A percentile compares a stretch with the other conserved stretches of the same genome.
phyloP scores from a whole-genome alignment of 208 protist genomes.

The Trypanosoma avium region DNA sequence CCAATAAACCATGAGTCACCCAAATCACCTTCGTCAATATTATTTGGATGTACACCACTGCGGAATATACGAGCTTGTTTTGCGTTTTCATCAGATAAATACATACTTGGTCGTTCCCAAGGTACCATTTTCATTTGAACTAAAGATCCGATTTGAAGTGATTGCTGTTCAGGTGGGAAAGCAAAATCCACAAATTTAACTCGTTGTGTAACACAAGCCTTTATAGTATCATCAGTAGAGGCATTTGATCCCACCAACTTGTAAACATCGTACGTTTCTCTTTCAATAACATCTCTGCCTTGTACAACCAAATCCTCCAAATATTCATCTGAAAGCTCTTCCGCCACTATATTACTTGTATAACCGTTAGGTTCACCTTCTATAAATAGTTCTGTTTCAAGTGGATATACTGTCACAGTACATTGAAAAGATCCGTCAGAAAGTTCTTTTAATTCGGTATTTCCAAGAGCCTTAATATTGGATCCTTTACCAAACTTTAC shows the following conservation, averaged over 20 bases:
- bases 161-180: slow-evolving; percentile 75
- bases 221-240: slow-evolving; percentile 54
- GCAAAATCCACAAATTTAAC: slow-evolving; percentile 76
- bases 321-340: slow-evolving; percentile 64
- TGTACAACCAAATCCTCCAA: slow-evolving; percentile 61
- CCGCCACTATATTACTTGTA: slow-evolving; percentile 64
- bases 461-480: slow-evolving; percentile 59
- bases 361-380: slow-evolving; percentile 55
- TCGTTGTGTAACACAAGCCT: slow-evolving; percentile 52
- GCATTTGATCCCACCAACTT: slow-evolving; percentile 44
- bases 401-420: slow-evolving; percentile 65
- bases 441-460: slow-evolving; percentile 48
- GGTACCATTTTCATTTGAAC: slow-evolving; percentile 66
- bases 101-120: slow-evolving; percentile 82
- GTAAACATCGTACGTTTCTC: slow-evolving; percentile 49
- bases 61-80: slow-evolving; percentile 73
- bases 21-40: slow-evolving; percentile 79
- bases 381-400: slow-evolving; percentile 78
- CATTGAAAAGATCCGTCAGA: slow-evolving; percentile 47
- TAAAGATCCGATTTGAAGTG: slow-evolving; percentile 62
- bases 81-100: slow-evolving; percentile 67
- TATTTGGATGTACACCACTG: slow-evolving; percentile 66
- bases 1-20: slow-evolving; percentile 83
- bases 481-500: slow-evolving; percentile 68
- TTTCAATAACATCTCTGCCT: slow-evolving; percentile 46